Percentiles rank a stretch among this genome's conserved stretches.
Evolutionary conservation across 768 basidiomycete genomes (phyloP).

Genomic region (Amanita rimosa): DNA sequence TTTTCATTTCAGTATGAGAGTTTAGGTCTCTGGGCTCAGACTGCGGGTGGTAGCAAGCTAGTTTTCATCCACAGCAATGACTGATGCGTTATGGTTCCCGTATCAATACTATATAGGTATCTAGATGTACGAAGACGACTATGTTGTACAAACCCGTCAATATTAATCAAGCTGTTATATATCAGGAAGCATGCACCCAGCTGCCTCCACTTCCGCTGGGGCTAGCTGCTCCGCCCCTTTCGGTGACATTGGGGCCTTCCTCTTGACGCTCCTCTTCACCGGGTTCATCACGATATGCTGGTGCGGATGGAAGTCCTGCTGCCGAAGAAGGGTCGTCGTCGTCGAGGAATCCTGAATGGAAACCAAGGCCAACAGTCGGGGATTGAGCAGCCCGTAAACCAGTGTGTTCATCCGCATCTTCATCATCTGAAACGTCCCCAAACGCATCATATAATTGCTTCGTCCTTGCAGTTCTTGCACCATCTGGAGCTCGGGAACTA

Average conservation of each 20-base stretch:
- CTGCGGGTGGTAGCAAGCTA: constrained; percentile 77
- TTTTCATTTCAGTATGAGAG: constrained; percentile 64
- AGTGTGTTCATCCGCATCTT: constrained; percentile 65
- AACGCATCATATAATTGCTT: constrained; percentile 97
- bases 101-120: constrained; percentile 5
- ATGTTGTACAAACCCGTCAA: constrained; percentile 1
- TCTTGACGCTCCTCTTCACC: constrained; percentile 14
- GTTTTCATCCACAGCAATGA: constrained; percentile 38
- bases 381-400: constrained; percentile 29
- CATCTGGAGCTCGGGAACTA: constrained; percentile 20
- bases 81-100: constrained; percentile 5
- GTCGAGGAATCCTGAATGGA: constrained; percentile 76
- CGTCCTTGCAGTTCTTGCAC: constrained; percentile 53
- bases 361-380: constrained; percentile 33
- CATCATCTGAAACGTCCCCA: constrained; percentile 79
- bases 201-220: constrained; percentile 51
- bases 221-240: constrained; percentile 15
- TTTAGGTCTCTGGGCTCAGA: constrained; percentile 67
- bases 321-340: constrained; percentile 50
- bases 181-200: constrained; percentile 57
- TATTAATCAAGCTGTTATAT: constrained; percentile 3
- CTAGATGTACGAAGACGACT: constrained; percentile 6
- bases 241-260: constrained; percentile 2
- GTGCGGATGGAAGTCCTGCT: constrained; percentile 16
- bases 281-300: constrained; percentile 49